Conservation (phyloP, 169 alveolate species). For the Babesia bovis region DNA sequence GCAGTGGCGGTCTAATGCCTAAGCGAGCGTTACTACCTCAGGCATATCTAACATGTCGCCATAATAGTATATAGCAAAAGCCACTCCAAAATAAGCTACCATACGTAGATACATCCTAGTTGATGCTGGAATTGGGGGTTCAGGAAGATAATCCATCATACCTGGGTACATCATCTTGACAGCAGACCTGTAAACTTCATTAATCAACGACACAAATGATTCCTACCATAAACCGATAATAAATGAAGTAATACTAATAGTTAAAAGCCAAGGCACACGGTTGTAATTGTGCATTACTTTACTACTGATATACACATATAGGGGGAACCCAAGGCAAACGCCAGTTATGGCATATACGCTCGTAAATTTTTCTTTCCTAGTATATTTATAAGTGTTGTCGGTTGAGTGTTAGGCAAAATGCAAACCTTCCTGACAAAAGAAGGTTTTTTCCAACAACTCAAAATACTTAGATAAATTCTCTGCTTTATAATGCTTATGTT, state of each 20-base stretch:
- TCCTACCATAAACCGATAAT: neutral
- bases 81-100: slow-evolving; percentile 68
- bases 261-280: neutral
- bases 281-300: neutral
- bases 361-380: too few relatives aligned
- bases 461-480: too few relatives aligned
- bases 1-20: neutral
- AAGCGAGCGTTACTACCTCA: slow-evolving; percentile 37
- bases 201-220: neutral
- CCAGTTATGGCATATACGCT: neutral
- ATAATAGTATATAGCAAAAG: slow-evolving; percentile 72
- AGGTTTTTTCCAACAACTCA: too few relatives aligned
- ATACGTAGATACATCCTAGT: slow-evolving; percentile 68
- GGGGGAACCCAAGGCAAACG: neutral
- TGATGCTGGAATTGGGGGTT: slow-evolving; percentile 69
- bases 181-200: neutral
- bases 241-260: neutral
- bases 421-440: too few relatives aligned
- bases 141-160: slow-evolving; percentile 69
- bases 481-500: too few relatives aligned
- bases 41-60: slow-evolving; percentile 81
- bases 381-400: too few relatives aligned
- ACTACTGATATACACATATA: neutral
- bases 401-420: too few relatives aligned
- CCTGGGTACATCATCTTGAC: slow-evolving; percentile 79